Conservation (phyloP, 306 rosid species). For the Dryas octopetala region DNA sequence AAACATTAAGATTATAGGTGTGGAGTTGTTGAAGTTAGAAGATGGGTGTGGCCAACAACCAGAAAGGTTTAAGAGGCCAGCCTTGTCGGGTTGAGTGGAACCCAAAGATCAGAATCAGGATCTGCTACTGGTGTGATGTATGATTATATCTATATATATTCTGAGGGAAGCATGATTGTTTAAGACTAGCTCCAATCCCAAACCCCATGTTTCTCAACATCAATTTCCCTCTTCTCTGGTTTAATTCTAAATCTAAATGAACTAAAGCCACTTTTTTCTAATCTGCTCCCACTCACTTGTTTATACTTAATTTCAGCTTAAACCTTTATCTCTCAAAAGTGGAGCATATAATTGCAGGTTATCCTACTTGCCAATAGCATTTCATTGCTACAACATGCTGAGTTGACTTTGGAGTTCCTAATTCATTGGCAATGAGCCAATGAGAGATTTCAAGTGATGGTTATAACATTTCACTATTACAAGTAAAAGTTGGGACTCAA, state of each 20-base stretch:
- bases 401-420: constrained; percentile 27
- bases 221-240: constrained; percentile 19
- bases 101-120: constrained; percentile 92
- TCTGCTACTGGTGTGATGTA: constrained; percentile 64
- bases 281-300: constrained; percentile 45
- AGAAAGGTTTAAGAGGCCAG: constrained; percentile 46
- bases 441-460: background rate
- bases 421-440: background rate
- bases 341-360: constrained; percentile 31
- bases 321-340: constrained; percentile 32
- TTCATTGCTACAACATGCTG: constrained; percentile 1
- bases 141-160: constrained; percentile 49
- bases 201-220: constrained; percentile 13
- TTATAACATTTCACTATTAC: too few relatives aligned
- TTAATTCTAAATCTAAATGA: constrained; percentile 23
- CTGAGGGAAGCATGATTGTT: constrained; percentile 33
- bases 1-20: constrained; percentile 42
- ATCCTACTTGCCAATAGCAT: constrained; percentile 26
- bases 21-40: constrained; percentile 60
- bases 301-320: constrained; percentile 28
- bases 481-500: too few relatives aligned
- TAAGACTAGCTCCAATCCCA: constrained; percentile 28
- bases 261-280: constrained; percentile 30
- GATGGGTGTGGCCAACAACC: constrained; percentile 72
- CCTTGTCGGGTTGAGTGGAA: constrained; percentile 57